A percentile compares a stretch with the other conserved stretches of the same genome.
phyloP scores from a whole-genome alignment of 148 eudicot species.

The Oxyria digyna region DNA sequence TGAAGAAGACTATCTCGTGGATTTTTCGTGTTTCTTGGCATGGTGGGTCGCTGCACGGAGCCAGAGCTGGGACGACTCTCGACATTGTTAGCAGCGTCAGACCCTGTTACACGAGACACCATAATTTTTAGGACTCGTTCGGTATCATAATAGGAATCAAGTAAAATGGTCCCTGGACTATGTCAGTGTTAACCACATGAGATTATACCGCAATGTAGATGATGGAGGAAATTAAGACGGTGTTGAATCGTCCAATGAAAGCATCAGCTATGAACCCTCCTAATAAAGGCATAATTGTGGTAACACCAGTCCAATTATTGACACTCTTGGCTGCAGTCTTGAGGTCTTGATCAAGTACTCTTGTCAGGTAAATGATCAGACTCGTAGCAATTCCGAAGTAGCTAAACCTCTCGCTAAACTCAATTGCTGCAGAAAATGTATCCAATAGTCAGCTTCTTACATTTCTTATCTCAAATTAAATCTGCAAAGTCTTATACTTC shows the following conservation, averaged over 20 bases:
- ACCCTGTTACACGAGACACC: constrained; percentile 25
- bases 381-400: constrained; percentile 73
- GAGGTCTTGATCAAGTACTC: constrained; percentile 64
- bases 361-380: constrained; percentile 60
- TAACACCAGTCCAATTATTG: constrained; percentile 63
- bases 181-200: not conserved
- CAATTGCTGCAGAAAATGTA: constrained; percentile 45
- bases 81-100: constrained; percentile 49
- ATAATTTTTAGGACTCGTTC: no score
- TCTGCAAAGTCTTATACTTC: no score
- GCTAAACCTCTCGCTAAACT: constrained; percentile 78
- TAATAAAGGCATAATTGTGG: constrained; percentile 60
- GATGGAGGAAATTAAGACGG: constrained; percentile 39
- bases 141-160: no score
- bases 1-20: constrained; percentile 43
- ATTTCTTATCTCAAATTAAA: no score
- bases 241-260: constrained; percentile 55
- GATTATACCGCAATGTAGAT: constrained; percentile 48
- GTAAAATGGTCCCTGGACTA: no score
- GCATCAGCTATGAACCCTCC: constrained; percentile 86
- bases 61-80: constrained; percentile 34
- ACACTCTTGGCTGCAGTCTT: constrained; percentile 62
- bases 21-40: constrained; percentile 22
- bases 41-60: no score
- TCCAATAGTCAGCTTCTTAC: no score